A percentile compares a stretch with the other conserved stretches of the same genome.
Conservation (phyloP, 1,284 basidiomycete genomes). For the Cutaneotrichosporon mucoides region DNA sequence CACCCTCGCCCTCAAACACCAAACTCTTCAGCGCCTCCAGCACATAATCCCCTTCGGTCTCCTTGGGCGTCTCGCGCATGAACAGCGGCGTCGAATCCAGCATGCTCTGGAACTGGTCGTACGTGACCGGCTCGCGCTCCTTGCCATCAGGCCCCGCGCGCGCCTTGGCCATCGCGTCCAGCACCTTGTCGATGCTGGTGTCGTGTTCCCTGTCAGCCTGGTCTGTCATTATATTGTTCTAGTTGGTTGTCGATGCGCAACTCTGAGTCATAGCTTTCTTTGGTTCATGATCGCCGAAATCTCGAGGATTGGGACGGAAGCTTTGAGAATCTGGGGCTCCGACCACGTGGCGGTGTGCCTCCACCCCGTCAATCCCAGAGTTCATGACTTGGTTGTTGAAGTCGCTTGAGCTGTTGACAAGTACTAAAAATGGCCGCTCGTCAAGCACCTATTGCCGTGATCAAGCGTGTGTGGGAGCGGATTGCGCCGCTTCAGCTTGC, state of each 20-base stretch:
- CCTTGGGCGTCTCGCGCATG: conserved; percentile 78
- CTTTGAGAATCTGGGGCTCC: conserved; percentile 5
- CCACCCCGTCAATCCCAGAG: neutral
- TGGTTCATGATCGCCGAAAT: neutral
- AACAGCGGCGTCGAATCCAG: conserved; percentile 66
- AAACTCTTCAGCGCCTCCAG: conserved; percentile 82
- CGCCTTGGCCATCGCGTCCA: conserved; percentile 19
- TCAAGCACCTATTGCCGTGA: conserved; percentile 31
- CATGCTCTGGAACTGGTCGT: conserved; percentile 34
- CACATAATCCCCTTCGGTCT: conserved; percentile 60
- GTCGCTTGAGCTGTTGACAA: too few relatives aligned
- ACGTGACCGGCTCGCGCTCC: conserved; percentile 22
- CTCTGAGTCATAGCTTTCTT: too few relatives aligned
- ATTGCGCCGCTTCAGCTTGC: conserved; percentile 81
- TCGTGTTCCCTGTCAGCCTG: conserved; percentile 10
- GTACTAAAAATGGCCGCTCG: conserved; percentile 1
- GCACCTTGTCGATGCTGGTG: conserved; percentile 18
- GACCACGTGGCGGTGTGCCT: neutral
- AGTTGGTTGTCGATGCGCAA: neutral
- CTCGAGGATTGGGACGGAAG: neutral
- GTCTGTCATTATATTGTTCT: neutral
- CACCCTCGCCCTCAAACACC: conserved; percentile 81
- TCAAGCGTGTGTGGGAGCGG: conserved; percentile 52
- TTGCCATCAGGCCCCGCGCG: conserved; percentile 10
- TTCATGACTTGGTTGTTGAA: too few relatives aligned